These are phyloP conservation scores for Botrytis elliptica DNA, from an alignment of 2,329 filamentous ascomycete species.

Conservation along the genomic window DNA sequence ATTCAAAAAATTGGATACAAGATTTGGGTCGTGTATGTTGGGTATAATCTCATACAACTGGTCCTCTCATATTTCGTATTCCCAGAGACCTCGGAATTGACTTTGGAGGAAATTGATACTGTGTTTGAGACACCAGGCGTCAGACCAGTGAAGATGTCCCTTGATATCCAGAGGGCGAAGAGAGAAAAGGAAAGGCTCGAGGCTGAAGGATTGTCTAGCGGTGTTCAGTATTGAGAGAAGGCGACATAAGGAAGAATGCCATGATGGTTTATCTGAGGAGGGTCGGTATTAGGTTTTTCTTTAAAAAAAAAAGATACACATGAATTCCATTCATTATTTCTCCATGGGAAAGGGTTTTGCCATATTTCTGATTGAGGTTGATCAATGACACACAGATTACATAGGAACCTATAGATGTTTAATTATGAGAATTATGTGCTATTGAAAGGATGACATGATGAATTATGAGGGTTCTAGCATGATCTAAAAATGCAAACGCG, in stretches of 20 bases:
- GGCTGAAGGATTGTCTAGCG: not conserved
- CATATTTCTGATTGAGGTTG: not conserved
- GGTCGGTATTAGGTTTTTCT: not conserved
- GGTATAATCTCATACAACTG: slow-evolving; percentile 50
- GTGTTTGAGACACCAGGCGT: slow-evolving; percentile 53
- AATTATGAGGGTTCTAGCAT: not conserved
- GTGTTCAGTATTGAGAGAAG: not conserved
- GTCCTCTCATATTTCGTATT: slow-evolving; percentile 54
- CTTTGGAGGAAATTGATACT: slow-evolving; percentile 69
- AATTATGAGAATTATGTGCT: not conserved
- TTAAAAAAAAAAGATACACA: not conserved
- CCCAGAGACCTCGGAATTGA: slow-evolving; percentile 71
- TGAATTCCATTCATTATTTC: not conserved
- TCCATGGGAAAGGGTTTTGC: not conserved
- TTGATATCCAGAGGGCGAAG: slow-evolving; percentile 44
- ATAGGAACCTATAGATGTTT: not conserved
- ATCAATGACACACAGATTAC: not conserved
- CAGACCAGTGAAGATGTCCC: slow-evolving; percentile 45
- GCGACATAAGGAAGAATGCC: no score
- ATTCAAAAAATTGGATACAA: slow-evolving; percentile 50
- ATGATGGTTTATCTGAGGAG: not conserved
- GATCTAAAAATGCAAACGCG: not conserved
- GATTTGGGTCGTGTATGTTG: slow-evolving; percentile 52
- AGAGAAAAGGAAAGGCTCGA: slow-evolving; percentile 34
- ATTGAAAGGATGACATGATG: not conserved